These are phyloP conservation scores for Penicillium argentinense DNA, from an alignment of 495 filamentous ascomycete species.

Conservation along the genomic window DNA sequence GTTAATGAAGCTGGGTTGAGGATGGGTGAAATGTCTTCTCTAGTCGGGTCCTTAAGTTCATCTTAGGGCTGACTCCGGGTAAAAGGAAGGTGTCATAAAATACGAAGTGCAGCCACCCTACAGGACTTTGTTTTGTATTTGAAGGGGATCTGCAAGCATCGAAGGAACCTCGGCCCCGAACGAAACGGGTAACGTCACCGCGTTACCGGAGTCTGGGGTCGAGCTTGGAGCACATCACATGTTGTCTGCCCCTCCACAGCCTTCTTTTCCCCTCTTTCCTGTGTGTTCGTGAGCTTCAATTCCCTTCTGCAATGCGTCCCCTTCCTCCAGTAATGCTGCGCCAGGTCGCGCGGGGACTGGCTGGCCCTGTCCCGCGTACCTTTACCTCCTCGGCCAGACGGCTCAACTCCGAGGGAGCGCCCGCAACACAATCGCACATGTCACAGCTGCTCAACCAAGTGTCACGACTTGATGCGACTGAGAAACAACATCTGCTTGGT, in stretches of 20 bases:
- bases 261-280: neutral
- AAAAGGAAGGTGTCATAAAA: too few relatives aligned
- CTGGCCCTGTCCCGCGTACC: conserved; percentile 6
- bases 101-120: too few relatives aligned
- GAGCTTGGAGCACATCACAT: conserved; percentile 1
- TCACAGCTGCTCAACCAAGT: neutral
- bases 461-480: neutral
- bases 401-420: neutral
- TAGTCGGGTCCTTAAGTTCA: too few relatives aligned
- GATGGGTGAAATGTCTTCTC: too few relatives aligned
- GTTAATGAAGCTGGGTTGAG: too few relatives aligned
- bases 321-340: conserved; percentile 5
- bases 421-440: neutral
- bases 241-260: neutral
- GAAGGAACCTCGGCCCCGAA: neutral
- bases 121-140: too few relatives aligned
- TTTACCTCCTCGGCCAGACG: conserved; percentile 11
- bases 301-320: conserved; percentile 9
- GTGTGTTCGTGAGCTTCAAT: neutral
- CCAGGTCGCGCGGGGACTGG: conserved; percentile 7
- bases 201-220: conserved; percentile 1
- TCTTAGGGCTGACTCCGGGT: too few relatives aligned
- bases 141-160: too few relatives aligned
- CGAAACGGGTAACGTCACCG: neutral
- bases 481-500: neutral